Evolutionary conservation across 345 rosid species (phyloP), one percentile per base, ranked within the genome.

Genomic region (Bruguiera parviflora): DNA sequence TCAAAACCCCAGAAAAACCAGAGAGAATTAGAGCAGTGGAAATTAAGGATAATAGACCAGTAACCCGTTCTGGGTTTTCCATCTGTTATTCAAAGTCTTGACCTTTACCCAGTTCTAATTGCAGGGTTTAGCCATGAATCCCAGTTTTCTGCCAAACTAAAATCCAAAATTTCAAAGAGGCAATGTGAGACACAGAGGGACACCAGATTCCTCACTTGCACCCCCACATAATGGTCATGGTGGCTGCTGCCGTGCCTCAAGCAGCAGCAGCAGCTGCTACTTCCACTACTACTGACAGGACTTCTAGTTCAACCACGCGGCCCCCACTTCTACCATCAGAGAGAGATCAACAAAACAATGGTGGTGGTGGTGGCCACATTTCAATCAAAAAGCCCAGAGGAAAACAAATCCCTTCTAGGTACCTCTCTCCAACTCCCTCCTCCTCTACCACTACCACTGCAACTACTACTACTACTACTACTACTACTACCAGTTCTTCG

Each of bases 361-460:
- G 51, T 3, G 37, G 18, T 43, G 72, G 57, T 1, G 35, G 24
- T 0, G 58, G 43, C 21, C 65, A 53, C 75, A 52, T 67, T 70
- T 71, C 59, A 6, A 24, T 68, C 6, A 76, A 87, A 77, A 86
- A 83, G 78, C 92, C 89, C 71, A 87, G 89, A 82, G 92, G 94
- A 46, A 80, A 87, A 78, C 86, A 81, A 39, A 96, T 95, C 47
- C 85, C 94, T 35, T 91, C 93, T 18, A 86, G 98, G 65, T 91
- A 94, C 79, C 75, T 94, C 73, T 94, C 98, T 43, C 90, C 96
- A 74, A 88, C 96, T 70, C 92, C 94, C 61, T 86, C 96, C 49
- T 69, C 89, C 43, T 81, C 97, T 19, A 52, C 83, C 5, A 66
- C 89, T 3, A 80, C 95, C 4, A 70, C 90, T 0, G 62, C 84